Evolutionary conservation across 495 filamentous ascomycete species (phyloP), one percentile per base, ranked within the genome.

Genomic region (Penicillium tannophilum): DNA sequence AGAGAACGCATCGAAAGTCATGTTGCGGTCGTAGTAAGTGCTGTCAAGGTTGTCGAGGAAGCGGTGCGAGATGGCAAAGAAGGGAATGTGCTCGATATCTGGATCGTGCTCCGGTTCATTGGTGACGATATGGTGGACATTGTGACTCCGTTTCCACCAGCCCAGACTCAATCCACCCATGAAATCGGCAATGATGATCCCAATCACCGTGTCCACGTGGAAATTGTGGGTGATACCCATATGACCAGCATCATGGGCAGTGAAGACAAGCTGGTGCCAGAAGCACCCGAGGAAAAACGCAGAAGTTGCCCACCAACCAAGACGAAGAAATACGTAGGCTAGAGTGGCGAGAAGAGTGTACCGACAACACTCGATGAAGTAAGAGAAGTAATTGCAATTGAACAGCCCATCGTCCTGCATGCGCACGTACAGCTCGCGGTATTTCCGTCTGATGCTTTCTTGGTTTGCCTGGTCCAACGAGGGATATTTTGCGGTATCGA

Each of bases 81-180:
- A 93, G 1, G 94, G 94, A 78, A 98, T 87, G 63, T 97, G 92
- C 72, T 98, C 87, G 60, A 97, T 98, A 72, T 98, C 94, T 1
- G 94, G 94, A 69, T 98, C 94, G 71, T 98, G 94, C 69, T 97
- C 94, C 24, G 94, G 91, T 48, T 88, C 89, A 73, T 98, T 98
- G 17, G 94, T 98, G 35, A 98, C 90, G 63, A 98, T 92, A 64
- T 98, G 94, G 70, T 98, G 94, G 26, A 98, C 94, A 72, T 98
- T 98, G 76, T 98, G 94, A 71, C 86, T 97, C 54, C 84, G 82
- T 72, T 98, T 98, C 94, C 94, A 98, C 94, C 94, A 98, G 10
- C 93, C 90, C 14, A 94, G 59, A 46, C 90, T 94, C n/a, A 98
- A 75, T 4, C 94, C 94, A 20, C 94, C 94, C 3, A 93, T 76